Conservation (phyloP, 2,329 filamentous ascomycete genomes). For the Colletotrichum lindemuthianum region DNA sequence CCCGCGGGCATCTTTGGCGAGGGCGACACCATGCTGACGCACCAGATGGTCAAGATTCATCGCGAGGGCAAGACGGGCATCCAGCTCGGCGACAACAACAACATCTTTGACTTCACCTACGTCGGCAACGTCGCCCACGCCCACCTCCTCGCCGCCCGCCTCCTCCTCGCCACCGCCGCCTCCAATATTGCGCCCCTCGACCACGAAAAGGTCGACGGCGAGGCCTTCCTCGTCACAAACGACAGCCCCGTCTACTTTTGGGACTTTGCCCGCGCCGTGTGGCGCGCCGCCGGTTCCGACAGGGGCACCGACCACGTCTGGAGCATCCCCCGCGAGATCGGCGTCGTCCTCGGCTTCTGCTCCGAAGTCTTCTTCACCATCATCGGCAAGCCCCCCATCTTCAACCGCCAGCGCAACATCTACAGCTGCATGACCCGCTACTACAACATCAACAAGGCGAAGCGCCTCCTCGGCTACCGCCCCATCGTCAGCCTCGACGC, state of each 20-base stretch:
- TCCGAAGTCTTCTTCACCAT: slow-evolving; percentile 63
- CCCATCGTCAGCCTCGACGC: slow-evolving; percentile 75
- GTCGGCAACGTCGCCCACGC: slow-evolving; percentile 75
- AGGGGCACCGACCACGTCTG: slow-evolving; percentile 65
- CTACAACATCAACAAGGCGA: slow-evolving; percentile 81
- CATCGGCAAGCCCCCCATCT: slow-evolving; percentile 63
- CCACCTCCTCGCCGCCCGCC: slow-evolving; percentile 82
- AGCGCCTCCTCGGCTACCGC: slow-evolving; percentile 73
- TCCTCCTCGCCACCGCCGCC: slow-evolving; percentile 69
- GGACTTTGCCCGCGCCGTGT: slow-evolving; percentile 85
- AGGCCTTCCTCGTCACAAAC: slow-evolving; percentile 92
- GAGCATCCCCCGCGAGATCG: slow-evolving; percentile 62
- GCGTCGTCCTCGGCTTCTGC: slow-evolving; percentile 60
- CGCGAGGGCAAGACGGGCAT: slow-evolving; percentile 75
- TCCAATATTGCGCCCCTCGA: slow-evolving; percentile 70
- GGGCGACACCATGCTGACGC: slow-evolving; percentile 81
- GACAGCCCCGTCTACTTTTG: slow-evolving; percentile 90
- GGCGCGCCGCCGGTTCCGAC: slow-evolving; percentile 68
- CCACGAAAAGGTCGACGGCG: slow-evolving; percentile 80
- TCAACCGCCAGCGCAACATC: slow-evolving; percentile 68
- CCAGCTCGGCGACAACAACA: slow-evolving; percentile 78
- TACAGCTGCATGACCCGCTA: slow-evolving; percentile 81
- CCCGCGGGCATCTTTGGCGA: slow-evolving; percentile 93
- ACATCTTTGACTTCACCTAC: slow-evolving; percentile 73
- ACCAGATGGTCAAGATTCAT: slow-evolving; percentile 78